phyloP scores from a whole-genome alignment of 2,329 filamentous ascomycete genomes.

The Trichoderma breve region DNA sequence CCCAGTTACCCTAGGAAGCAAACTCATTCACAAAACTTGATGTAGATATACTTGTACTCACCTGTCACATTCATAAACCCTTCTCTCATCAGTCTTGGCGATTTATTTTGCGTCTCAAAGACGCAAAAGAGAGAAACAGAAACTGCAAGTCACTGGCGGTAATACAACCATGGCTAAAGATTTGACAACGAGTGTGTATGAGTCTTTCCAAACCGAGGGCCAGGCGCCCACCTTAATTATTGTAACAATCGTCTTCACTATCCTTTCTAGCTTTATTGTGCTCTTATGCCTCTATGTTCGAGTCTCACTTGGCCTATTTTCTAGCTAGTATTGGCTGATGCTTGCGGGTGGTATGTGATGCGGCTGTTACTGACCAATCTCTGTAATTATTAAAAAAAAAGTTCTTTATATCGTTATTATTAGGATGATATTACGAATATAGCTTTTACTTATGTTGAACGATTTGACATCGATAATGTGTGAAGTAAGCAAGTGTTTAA shows the following conservation, averaged over 20 bases:
- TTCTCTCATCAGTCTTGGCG: neutral
- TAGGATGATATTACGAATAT: too few relatives aligned
- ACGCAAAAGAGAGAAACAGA: neutral
- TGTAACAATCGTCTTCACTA: neutral
- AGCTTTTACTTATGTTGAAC: too few relatives aligned
- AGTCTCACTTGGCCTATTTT: neutral
- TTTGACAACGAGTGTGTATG: neutral
- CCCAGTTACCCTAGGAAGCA: neutral
- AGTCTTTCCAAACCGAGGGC: neutral
- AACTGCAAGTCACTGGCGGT: neutral
- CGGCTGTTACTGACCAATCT: neutral
- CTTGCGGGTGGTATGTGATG: neutral
- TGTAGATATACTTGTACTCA: neutral
- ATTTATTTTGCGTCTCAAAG: neutral
- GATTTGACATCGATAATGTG: too few relatives aligned
- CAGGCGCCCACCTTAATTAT: neutral
- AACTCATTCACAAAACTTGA: neutral
- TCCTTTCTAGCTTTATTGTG: neutral
- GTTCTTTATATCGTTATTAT: too few relatives aligned
- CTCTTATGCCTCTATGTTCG: neutral
- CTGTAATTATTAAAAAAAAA: too few relatives aligned
- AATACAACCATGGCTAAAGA: neutral
- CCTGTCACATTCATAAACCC: neutral
- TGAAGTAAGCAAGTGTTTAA: too few relatives aligned
- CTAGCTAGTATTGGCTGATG: neutral